phyloP scores from a whole-genome alignment of 768 basidiomycete species.

The Gymnopilus dilepis region DNA sequence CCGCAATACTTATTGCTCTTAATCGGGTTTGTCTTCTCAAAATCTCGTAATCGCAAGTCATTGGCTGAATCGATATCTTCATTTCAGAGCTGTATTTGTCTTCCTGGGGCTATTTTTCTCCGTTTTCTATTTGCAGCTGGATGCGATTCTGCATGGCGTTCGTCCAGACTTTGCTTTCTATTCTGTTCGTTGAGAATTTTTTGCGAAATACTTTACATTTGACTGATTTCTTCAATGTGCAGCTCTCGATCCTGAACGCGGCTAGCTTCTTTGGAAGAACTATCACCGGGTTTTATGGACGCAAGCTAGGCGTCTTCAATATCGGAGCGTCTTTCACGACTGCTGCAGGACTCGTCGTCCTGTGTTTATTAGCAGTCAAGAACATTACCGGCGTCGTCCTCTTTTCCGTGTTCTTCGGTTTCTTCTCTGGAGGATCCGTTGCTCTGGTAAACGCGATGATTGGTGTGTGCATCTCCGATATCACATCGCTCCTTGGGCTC shows the following conservation, averaged over 20 bases:
- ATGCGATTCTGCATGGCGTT: constrained; percentile 49
- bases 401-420: constrained; percentile 47
- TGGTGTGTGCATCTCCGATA: constrained; percentile 8
- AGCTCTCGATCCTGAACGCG: constrained; percentile 62
- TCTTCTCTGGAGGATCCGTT: constrained; percentile 50
- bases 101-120: constrained; percentile 48
- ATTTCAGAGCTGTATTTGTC: constrained; percentile 31
- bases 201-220: neutral
- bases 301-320: constrained; percentile 48
- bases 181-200: constrained; percentile 35
- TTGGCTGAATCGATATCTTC: neutral
- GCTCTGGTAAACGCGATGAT: constrained; percentile 36
- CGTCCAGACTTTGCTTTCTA: constrained; percentile 52
- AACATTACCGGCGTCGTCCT: constrained; percentile 38
- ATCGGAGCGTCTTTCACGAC: constrained; percentile 41
- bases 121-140: constrained; percentile 56
- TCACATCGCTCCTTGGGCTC: neutral
- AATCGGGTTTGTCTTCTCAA: constrained; percentile 18
- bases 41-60: too few relatives aligned
- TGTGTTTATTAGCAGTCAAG: constrained; percentile 46
- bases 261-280: constrained; percentile 56
- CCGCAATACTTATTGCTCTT: constrained; percentile 30
- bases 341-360: constrained; percentile 40
- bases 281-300: constrained; percentile 49
- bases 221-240: neutral